Percentiles rank a stretch among this genome's conserved stretches.
Evolutionary conservation across 495 filamentous ascomycete genomes (phyloP).

Genomic region (Cladorrhinum samala): DNA sequence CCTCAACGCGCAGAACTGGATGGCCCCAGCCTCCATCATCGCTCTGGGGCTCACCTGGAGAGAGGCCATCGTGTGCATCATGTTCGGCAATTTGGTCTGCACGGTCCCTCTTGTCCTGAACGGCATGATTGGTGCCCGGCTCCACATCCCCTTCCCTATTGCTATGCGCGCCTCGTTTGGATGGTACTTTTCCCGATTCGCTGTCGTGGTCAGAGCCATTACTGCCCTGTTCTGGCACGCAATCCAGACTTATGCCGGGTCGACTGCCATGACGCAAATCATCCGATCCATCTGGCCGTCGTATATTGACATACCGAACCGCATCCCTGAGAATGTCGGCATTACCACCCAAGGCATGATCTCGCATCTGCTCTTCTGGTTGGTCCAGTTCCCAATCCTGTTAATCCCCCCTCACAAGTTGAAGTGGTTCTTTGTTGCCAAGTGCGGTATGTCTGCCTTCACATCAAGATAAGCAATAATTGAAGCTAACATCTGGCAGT

Average conservation of each 20-base stretch:
- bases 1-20: slow-evolving; percentile 39
- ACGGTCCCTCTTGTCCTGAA: slow-evolving; percentile 43
- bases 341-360: slow-evolving; percentile 47
- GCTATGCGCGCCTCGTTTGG: slow-evolving; percentile 38
- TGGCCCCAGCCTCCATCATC: slow-evolving; percentile 39
- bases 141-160: slow-evolving; percentile 41
- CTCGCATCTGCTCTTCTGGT: slow-evolving; percentile 43
- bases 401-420: slow-evolving; percentile 45
- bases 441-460: slow-evolving; percentile 24
- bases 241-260: slow-evolving; percentile 39
- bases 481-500: slow-evolving; percentile 12
- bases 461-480: not conserved
- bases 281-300: slow-evolving; percentile 43
- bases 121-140: slow-evolving; percentile 40
- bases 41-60: slow-evolving; percentile 46
- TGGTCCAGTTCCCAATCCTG: slow-evolving; percentile 44
- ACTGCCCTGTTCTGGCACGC: slow-evolving; percentile 45
- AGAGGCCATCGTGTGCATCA: slow-evolving; percentile 37
- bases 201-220: slow-evolving; percentile 37
- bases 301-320: slow-evolving; percentile 41
- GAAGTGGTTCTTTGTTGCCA: slow-evolving; percentile 47
- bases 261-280: slow-evolving; percentile 36
- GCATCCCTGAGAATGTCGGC: slow-evolving; percentile 40
- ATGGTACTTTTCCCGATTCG: slow-evolving; percentile 35
- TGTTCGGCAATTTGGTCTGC: slow-evolving; percentile 31